Evolutionary conservation across 1,284 basidiomycete genomes (phyloP), one percentile per base, ranked within the genome.

Genomic region (Ganoderma sinense): DNA sequence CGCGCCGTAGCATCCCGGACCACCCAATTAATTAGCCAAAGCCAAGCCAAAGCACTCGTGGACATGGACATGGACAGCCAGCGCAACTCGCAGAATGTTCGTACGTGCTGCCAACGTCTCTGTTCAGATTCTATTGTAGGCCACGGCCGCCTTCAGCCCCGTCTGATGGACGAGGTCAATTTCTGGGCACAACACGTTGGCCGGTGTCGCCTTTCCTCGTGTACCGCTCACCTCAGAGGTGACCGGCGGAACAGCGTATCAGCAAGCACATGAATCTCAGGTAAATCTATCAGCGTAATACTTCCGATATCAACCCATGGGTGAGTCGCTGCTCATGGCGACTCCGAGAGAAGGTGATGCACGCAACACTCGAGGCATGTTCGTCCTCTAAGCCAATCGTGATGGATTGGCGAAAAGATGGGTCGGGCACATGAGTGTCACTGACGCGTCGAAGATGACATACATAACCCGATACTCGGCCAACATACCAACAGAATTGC

Each of bases 251-350:
- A 73, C 64, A 67, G 68, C 66, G 70, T 69, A 71, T 71, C 72
- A 73, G 51, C 58, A 62, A 61, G n/a, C 14, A 56, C 29, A 56
- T 39, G 63, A 14, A 66, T 65, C 64, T 59, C 53, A 56, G 62
- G 53, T 40, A 65, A 67, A 61, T 66, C 61, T 67, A 65, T 51
- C 23, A 26, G 48, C 67, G 65, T 67, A 71, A 69, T 70, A 69
- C 68, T 48, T 70, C 72, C 72, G 72, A 71, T 70, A 73, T 71
- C 72, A 73, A 60, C 14, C 68, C 67, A 65, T 61, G 59, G 14
- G 23, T 61, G 36, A 13, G 59, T 41, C 36, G 59, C 59, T 23
- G 36, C 36, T 39, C 39, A n/a, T n/a, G 20, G 59, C 39, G 36
- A 36, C 36, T 36, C 36, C 36, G 59, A 56, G 53, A 56, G 53